Conservation (phyloP, 352 stramenopile genomes). For the Pythium aristosporum region DNA sequence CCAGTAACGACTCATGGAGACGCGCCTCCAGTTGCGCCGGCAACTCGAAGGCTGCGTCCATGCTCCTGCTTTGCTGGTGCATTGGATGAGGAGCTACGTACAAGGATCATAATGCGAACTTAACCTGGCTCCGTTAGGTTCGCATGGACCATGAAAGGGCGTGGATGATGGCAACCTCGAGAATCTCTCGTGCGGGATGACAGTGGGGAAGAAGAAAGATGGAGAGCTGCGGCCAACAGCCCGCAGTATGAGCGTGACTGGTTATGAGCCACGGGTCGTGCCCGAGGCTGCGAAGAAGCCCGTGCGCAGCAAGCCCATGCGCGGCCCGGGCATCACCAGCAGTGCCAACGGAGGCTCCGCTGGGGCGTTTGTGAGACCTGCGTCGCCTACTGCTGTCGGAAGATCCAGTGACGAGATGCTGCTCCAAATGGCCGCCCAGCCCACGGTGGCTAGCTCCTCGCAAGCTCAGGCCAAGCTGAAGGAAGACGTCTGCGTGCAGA, state of each 20-base stretch:
- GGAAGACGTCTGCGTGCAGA: constrained; percentile 80
- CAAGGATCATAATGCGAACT: background rate
- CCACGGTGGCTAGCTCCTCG: constrained; percentile 16
- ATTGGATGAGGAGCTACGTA: background rate
- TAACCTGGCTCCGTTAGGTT: constrained; percentile 5
- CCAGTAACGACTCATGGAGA: constrained; percentile 45
- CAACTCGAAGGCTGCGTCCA: constrained; percentile 59
- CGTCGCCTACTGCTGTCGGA: background rate
- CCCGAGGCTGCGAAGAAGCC: constrained; percentile 45
- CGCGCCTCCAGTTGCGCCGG: constrained; percentile 47
- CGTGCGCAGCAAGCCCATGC: constrained; percentile 62
- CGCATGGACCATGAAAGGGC: constrained; percentile 22
- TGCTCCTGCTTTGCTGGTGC: background rate
- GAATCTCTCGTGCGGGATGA: background rate
- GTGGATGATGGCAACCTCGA: background rate
- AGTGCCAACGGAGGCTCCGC: constrained; percentile 1
- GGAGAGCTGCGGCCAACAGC: constrained; percentile 10
- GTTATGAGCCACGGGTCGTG: constrained; percentile 29
- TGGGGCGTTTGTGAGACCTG: background rate
- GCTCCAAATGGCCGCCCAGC: constrained; percentile 8
- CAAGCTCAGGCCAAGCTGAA: constrained; percentile 63
- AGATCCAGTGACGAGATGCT: constrained; percentile 22
- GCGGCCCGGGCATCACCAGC: constrained; percentile 29
- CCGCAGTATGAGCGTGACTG: constrained; percentile 6
- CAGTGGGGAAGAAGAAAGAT: constrained; percentile 27